Evolutionary conservation across 2,329 filamentous ascomycete genomes (phyloP).

Genomic region (Hypoxylon sp.): DNA sequence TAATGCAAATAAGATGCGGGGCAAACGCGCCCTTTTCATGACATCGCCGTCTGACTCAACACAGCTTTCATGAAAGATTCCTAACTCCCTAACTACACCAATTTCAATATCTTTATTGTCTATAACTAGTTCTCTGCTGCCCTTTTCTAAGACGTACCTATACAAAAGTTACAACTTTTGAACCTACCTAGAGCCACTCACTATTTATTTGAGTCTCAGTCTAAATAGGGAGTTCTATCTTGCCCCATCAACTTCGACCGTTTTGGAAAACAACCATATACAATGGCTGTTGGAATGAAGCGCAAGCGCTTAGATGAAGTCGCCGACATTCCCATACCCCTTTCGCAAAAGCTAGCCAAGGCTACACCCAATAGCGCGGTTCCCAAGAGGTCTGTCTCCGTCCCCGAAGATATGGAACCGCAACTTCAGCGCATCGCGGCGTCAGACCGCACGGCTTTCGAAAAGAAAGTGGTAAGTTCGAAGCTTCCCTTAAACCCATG

Average conservation of each 20-base stretch:
- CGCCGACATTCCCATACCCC: neutral
- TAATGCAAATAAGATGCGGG: conserved; percentile 20
- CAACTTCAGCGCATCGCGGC: conserved; percentile 63
- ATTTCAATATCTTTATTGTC: neutral
- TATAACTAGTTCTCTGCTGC: neutral
- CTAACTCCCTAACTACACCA: neutral
- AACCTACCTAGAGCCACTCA: neutral
- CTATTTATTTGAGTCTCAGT: neutral
- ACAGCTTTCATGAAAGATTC: neutral
- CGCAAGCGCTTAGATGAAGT: conserved; percentile 48
- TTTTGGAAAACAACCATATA: neutral
- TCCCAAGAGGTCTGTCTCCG: conserved; percentile 13
- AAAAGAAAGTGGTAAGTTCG: conserved; percentile 67
- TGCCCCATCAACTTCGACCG: neutral
- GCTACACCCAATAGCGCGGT: conserved; percentile 12
- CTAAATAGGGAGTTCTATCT: neutral
- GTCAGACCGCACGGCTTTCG: conserved; percentile 66
- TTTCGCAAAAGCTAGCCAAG: conserved; percentile 35
- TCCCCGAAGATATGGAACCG: conserved; percentile 53
- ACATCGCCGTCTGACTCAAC: conserved; percentile 41
- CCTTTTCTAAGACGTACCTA: neutral
- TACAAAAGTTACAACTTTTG: neutral
- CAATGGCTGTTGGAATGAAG: conserved; percentile 49
- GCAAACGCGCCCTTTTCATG: conserved; percentile 46
- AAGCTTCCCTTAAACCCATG: neutral